Base-by-base conservation (phyloP, 164 flowering plant species). In the Cinnamomum chago region DNA sequence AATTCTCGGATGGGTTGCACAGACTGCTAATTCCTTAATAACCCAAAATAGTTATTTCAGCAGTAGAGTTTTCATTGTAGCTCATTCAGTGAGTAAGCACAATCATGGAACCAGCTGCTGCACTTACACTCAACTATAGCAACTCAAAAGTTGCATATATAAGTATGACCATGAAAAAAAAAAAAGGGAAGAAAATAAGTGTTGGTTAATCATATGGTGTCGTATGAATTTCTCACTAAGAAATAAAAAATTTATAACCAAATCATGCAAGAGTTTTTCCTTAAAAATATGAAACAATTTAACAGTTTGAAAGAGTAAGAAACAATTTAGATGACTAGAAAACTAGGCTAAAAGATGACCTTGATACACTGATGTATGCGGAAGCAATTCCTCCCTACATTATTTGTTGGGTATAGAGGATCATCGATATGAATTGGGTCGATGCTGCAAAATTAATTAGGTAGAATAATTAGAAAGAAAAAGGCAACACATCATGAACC, bases 331-430 rank as follows among this genome's bases (percentile, higher is more conserved):
- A 67, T 27, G 58, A 50, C 9, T 68, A 73, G 40, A 28, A 35
- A 20, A 47, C 62, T 2, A n/a, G 70, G 62, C 22, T 35, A 65
- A 72, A 58, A 60, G 65, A 86, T 73, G 40, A 92, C 98, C 98
- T 95, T 95, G 77, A 93, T 90, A 75, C 99, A 95, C 74, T 95
- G 99, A 85, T 93, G 99, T 78, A 95, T 92, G 30, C 99, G 85
- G 65, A 95, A 95, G 86, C 99, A 95, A 73, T 95, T 95, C 80
- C 94, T 85, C 75, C 99, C 99, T 68, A 95, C 92, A 58, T 95
- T 95, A 82, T 95, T 95, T 72, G 93, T 85, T 47, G 97, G 95
- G 77, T 85, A 93, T 67, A 92, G 91, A 77, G 99, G 99, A 82
- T 95, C 99, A 73, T 95, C 99, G 69, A 95, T 88, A 84, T 89